A percentile compares a stretch with the other conserved stretches of the same genome.
Evolutionary conservation across 148 eudicot genomes (phyloP).

Genomic region (Cornus suecica): DNA sequence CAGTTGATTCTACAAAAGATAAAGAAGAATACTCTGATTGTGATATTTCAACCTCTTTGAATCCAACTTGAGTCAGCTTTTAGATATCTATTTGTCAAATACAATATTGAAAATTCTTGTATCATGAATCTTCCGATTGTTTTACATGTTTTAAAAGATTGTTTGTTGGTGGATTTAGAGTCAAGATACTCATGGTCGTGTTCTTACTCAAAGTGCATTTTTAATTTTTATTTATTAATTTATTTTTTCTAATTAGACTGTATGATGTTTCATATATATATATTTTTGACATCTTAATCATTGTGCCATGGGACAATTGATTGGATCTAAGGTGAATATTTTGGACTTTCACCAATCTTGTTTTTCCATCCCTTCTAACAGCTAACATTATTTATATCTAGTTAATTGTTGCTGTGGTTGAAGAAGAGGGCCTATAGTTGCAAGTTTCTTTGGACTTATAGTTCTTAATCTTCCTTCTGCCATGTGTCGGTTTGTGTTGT

Average conservation of each 20-base stretch:
- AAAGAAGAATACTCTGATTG: background rate
- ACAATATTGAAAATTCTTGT: background rate
- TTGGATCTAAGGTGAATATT: background rate
- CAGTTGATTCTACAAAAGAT: background rate
- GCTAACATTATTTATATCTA: no score
- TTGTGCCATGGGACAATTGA: background rate
- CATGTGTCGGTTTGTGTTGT: background rate
- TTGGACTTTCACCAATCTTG: no score
- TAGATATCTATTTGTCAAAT: background rate
- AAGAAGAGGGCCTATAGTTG: background rate
- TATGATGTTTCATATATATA: no score
- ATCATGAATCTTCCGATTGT: background rate
- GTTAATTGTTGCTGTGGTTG: constrained; percentile 1
- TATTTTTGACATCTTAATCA: background rate
- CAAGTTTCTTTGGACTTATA: background rate
- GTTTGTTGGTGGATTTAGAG: background rate
- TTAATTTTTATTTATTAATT: no score
- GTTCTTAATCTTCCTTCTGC: background rate
- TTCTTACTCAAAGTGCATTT: no score
- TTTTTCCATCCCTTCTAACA: no score
- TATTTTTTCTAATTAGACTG: no score
- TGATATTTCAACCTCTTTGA: background rate
- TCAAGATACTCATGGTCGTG: no score
- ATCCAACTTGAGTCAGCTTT: background rate
- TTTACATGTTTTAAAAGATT: constrained; percentile 1